Conservation (phyloP, 2,329 filamentous ascomycete species). For the Curvularia spicifera region DNA sequence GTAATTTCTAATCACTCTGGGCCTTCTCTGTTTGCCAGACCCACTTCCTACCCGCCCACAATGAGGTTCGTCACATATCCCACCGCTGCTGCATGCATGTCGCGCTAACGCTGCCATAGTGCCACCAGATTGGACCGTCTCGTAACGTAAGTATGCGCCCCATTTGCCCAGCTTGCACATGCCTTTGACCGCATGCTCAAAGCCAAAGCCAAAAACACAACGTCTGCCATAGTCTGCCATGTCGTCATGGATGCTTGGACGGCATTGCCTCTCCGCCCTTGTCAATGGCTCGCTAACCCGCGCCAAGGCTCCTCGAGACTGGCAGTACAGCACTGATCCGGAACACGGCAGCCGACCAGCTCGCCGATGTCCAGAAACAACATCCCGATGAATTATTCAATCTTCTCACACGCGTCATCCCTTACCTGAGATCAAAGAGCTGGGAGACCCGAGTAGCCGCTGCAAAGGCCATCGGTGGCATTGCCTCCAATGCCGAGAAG, state of each 20-base stretch:
- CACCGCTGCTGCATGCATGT: slow-evolving; percentile 32
- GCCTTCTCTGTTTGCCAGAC: slow-evolving; percentile 16
- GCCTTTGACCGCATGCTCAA: background rate
- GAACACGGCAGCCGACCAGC: slow-evolving; percentile 94
- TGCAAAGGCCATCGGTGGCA: slow-evolving; percentile 91
- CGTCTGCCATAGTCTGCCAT: background rate
- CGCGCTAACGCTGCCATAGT: slow-evolving; percentile 46
- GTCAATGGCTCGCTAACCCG: slow-evolving; percentile 30
- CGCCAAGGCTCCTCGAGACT: slow-evolving; percentile 85
- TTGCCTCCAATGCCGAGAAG: slow-evolving; percentile 83
- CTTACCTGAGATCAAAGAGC: slow-evolving; percentile 90
- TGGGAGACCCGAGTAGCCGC: slow-evolving; percentile 97
- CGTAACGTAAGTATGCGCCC: slow-evolving; percentile 47
- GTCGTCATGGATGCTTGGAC: background rate
- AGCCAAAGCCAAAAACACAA: background rate
- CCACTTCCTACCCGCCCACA: slow-evolving; percentile 20
- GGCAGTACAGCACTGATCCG: slow-evolving; percentile 95
- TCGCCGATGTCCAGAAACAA: slow-evolving; percentile 97
- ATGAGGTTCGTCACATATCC: slow-evolving; percentile 40
- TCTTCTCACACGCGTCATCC: slow-evolving; percentile 89
- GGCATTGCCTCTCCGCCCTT: slow-evolving; percentile 5
- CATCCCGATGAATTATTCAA: slow-evolving; percentile 98
- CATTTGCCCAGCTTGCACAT: background rate
- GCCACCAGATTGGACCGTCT: slow-evolving; percentile 49
- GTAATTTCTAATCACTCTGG: slow-evolving; percentile 37